Conservation (phyloP, 331 rosid species). For the Quercus lobata region DNA sequence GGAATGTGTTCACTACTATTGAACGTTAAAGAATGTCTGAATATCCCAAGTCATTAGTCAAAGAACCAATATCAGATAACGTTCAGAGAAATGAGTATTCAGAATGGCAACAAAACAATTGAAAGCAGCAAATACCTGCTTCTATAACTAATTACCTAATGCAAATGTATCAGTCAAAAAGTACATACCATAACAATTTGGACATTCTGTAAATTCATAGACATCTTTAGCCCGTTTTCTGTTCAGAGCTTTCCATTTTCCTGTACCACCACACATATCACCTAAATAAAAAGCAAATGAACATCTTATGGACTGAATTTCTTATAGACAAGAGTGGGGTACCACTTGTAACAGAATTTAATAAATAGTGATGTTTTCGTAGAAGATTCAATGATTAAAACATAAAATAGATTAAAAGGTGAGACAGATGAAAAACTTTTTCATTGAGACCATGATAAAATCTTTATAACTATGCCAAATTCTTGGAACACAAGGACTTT, state of each 20-base stretch:
- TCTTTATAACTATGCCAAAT: not conserved
- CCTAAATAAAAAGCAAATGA: conserved; percentile 56
- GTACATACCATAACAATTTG: conserved; percentile 88
- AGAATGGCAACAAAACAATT: not conserved
- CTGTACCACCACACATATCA: conserved; percentile 99
- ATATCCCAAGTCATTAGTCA: not conserved
- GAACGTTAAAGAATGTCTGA: not conserved
- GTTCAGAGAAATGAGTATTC: not conserved
- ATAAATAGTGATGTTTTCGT: not conserved
- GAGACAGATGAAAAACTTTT: not conserved
- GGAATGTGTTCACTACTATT: not conserved
- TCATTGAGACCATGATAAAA: not conserved
- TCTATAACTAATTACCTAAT: not conserved
- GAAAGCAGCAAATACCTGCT: not conserved
- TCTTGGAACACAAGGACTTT: not conserved
- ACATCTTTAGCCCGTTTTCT: conserved; percentile 96
- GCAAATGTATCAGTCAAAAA: not conserved
- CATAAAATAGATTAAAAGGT: not conserved
- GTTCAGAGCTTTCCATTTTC: conserved; percentile 98
- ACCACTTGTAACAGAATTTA: not conserved
- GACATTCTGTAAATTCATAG: conserved; percentile 92
- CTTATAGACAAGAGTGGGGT: conserved; percentile 10
- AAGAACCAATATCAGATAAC: not conserved
- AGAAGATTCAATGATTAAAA: not conserved
- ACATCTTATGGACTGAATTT: conserved; percentile 9